Conservation (phyloP, 306 rosid genomes). For the Cyclanthera cordifolia region DNA sequence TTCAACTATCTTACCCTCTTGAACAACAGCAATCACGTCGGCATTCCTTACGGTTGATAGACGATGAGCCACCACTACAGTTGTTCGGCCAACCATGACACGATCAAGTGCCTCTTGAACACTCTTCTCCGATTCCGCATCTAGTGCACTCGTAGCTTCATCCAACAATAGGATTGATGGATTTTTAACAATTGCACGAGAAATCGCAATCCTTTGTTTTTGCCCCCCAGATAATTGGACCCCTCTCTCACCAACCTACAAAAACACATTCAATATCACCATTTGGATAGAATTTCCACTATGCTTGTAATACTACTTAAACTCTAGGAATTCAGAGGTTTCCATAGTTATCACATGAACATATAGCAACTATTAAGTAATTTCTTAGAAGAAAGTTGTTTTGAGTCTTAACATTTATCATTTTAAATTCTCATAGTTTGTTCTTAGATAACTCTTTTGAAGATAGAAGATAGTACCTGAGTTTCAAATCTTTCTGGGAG, state of each 20-base stretch:
- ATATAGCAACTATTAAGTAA: neutral
- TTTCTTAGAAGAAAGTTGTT: neutral
- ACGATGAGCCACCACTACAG: conserved; percentile 77
- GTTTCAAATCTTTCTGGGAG: neutral
- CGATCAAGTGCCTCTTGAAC: conserved; percentile 98
- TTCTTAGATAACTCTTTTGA: neutral
- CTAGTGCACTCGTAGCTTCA: conserved; percentile 96
- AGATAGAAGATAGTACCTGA: neutral
- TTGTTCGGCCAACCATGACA: conserved; percentile 90
- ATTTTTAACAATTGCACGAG: conserved; percentile 85
- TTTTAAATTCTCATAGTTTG: no score
- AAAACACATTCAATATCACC: conserved; percentile 15
- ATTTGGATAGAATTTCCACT: neutral
- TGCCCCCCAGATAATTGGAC: conserved; percentile 95
- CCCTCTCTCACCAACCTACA: conserved; percentile 96
- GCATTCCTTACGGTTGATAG: conserved; percentile 87
- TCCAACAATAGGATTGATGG: conserved; percentile 75
- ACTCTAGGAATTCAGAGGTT: neutral
- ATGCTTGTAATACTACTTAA: neutral
- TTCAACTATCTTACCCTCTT: conserved; percentile 80
- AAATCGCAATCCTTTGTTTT: conserved; percentile 88
- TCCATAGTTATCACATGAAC: neutral
- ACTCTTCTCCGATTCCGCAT: conserved; percentile 92
- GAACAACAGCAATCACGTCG: conserved; percentile 72
- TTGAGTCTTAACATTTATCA: neutral